These are phyloP conservation scores for Colletotrichum lentis DNA, from an alignment of 2,329 filamentous ascomycete species.

Conservation along the genomic window DNA sequence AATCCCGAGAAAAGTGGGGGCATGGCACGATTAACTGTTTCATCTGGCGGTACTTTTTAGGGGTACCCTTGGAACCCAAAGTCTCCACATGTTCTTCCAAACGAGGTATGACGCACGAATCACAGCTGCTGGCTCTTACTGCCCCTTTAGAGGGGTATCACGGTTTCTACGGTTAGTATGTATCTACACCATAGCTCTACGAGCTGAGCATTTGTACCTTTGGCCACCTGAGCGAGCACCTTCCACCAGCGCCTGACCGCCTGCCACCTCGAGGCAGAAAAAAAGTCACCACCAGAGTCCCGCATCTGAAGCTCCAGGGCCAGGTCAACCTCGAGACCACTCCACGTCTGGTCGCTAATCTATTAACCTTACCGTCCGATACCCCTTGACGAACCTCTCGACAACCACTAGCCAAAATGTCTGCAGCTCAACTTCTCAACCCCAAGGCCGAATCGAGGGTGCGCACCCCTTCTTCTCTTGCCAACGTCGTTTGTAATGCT, in stretches of 20 bases:
- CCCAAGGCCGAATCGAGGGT: constrained; percentile 98
- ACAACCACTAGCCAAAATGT: constrained; percentile 67
- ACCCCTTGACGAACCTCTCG: constrained; percentile 31
- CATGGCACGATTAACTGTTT: no score
- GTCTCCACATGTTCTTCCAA: neutral
- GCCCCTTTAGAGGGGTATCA: neutral
- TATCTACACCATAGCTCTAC: neutral
- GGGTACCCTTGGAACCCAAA: neutral
- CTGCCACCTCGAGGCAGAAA: constrained; percentile 37
- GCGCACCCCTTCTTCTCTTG: constrained; percentile 51
- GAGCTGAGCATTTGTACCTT: neutral
- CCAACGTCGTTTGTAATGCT: constrained; percentile 52
- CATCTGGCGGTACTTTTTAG: constrained; percentile 16
- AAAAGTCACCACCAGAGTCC: constrained; percentile 38
- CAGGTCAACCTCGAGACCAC: constrained; percentile 37
- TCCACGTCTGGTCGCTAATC: constrained; percentile 37
- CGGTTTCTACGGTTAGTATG: neutral
- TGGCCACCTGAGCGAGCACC: constrained; percentile 32
- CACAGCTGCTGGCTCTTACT: neutral
- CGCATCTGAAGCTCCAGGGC: constrained; percentile 37
- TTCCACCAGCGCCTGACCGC: constrained; percentile 35
- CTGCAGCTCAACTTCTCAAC: constrained; percentile 96
- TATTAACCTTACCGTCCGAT: constrained; percentile 34
- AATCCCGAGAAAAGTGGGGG: no score
- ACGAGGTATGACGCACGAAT: constrained; percentile 11